Conservation (phyloP, 345 rosid genomes). For the Aegle marmelos region DNA sequence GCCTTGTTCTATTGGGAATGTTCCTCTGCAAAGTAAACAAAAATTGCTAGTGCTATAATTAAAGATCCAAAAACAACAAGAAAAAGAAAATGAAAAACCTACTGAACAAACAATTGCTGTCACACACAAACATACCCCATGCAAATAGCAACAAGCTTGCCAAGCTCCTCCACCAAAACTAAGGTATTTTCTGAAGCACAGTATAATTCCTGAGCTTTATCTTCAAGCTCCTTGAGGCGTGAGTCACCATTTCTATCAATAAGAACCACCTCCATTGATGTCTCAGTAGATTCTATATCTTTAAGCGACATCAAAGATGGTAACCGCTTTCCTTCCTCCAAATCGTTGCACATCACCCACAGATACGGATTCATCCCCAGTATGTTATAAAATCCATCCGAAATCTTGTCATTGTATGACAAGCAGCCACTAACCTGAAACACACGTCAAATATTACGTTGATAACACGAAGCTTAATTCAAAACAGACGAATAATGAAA, state of each 20-base stretch:
- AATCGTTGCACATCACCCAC: conserved; percentile 89
- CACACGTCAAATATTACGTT: no score
- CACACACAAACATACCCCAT: conserved; percentile 62
- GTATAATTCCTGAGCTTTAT: conserved; percentile 78
- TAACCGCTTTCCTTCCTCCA: conserved; percentile 56
- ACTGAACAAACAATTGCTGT: background rate
- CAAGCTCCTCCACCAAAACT: conserved; percentile 75
- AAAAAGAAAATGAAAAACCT: background rate
- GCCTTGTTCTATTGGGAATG: conserved; percentile 74
- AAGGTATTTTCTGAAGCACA: conserved; percentile 67
- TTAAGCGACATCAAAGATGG: conserved; percentile 72
- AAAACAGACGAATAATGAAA: background rate
- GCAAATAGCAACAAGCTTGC: conserved; percentile 77
- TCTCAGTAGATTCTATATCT: conserved; percentile 61
- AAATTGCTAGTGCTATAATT: background rate
- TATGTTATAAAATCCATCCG: conserved; percentile 91
- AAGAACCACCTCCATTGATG: conserved; percentile 86
- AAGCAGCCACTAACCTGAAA: conserved; percentile 84
- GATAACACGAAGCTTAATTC: background rate
- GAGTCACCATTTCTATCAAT: conserved; percentile 69
- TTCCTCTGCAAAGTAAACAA: conserved; percentile 53
- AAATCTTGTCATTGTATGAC: conserved; percentile 77
- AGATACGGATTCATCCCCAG: conserved; percentile 91
- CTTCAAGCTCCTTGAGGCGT: conserved; percentile 77
- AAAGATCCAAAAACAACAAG: background rate